A percentile compares a stretch with the other conserved stretches of the same genome.
Evolutionary conservation across 495 filamentous ascomycete genomes (phyloP).

Genomic region (Aspergillus sparsus): DNA sequence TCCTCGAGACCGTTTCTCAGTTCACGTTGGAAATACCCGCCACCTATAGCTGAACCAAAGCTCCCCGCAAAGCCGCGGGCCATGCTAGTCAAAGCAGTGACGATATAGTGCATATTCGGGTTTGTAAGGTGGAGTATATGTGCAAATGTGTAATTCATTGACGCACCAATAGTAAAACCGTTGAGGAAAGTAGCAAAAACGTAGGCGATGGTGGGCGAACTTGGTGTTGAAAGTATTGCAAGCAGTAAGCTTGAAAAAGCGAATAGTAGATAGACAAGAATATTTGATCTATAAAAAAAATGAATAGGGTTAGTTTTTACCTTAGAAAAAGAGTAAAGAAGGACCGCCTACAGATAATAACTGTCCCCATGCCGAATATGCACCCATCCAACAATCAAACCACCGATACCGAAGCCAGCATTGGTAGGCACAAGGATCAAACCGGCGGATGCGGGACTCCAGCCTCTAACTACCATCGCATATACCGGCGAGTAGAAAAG

Average conservation of each 20-base stretch:
- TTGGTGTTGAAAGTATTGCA: constrained; percentile 50
- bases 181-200: constrained; percentile 60
- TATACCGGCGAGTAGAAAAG: constrained; percentile 77
- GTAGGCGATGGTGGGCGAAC: constrained; percentile 48
- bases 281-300: constrained; percentile 41
- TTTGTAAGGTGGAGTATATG: constrained; percentile 71
- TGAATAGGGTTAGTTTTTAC: not conserved
- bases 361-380: constrained; percentile 68
- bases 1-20: constrained; percentile 54
- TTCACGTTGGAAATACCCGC: constrained; percentile 68
- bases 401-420: constrained; percentile 69
- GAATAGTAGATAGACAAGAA: constrained; percentile 58
- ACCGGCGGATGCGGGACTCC: constrained; percentile 65
- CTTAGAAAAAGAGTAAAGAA: not conserved
- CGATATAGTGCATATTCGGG: constrained; percentile 65
- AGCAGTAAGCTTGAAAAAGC: constrained; percentile 51
- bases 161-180: constrained; percentile 67
- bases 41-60: constrained; percentile 75
- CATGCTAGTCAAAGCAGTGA: constrained; percentile 67
- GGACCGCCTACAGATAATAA: constrained; percentile 56
- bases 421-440: constrained; percentile 76
- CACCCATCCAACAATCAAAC: constrained; percentile 65
- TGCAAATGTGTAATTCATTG: constrained; percentile 74
- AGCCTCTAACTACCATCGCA: constrained; percentile 66
- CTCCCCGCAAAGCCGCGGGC: constrained; percentile 74